Evolutionary conservation across 768 basidiomycete genomes (phyloP).

Genomic region (Trametes coccinea): DNA sequence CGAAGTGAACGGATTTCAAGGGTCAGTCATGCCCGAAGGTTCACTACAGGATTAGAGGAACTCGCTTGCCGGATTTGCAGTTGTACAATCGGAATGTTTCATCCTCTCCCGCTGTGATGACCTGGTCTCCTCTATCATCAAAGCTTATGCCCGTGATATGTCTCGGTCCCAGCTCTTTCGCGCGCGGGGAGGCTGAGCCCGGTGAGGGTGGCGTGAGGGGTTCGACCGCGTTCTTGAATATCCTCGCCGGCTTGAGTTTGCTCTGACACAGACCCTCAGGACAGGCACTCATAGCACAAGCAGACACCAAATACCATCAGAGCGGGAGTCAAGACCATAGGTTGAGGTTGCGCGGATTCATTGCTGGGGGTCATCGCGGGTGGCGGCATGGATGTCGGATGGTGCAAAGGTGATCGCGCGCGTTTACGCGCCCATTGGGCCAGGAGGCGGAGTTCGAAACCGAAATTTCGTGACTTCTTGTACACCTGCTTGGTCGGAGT

Average conservation of each 20-base stretch:
- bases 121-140: slow-evolving; percentile 84
- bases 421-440: slow-evolving; percentile 8
- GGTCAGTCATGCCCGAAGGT: slow-evolving; percentile 31
- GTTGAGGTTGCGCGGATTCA: slow-evolving; percentile 16
- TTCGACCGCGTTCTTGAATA: slow-evolving; percentile 81
- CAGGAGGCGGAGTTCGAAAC: slow-evolving; percentile 58
- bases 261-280: slow-evolving; percentile 41
- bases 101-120: slow-evolving; percentile 89
- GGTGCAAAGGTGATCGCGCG: slow-evolving; percentile 8
- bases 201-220: slow-evolving; percentile 49
- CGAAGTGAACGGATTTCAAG: neutral
- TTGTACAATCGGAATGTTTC: slow-evolving; percentile 90
- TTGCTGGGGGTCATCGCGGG: slow-evolving; percentile 18
- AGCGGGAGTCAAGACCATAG: slow-evolving; percentile 28
- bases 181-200: slow-evolving; percentile 32
- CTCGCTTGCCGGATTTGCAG: slow-evolving; percentile 92
- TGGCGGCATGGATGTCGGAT: slow-evolving; percentile 10
- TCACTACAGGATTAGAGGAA: slow-evolving; percentile 33
- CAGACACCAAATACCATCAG: slow-evolving; percentile 34
- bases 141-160: slow-evolving; percentile 90
- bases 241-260: slow-evolving; percentile 85
- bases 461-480: slow-evolving; percentile 12
- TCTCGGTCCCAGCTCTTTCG: slow-evolving; percentile 43
- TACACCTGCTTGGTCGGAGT: neutral
- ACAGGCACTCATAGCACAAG: neutral